Conservation (phyloP, 2,329 filamentous ascomycete species). For the Chrysoporthe cubensis region DNA sequence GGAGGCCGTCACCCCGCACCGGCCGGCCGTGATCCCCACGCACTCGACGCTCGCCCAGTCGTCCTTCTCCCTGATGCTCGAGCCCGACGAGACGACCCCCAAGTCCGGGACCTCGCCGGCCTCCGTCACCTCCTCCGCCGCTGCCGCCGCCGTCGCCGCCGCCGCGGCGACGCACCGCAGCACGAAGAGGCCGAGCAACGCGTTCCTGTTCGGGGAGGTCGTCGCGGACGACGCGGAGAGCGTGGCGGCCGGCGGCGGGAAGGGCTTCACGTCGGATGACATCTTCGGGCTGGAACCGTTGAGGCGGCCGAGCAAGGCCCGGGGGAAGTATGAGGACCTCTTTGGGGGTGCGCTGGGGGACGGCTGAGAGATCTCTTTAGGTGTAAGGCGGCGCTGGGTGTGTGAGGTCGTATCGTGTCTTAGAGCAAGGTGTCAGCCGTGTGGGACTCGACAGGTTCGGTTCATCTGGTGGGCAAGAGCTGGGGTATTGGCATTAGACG, state of each 20-base stretch:
- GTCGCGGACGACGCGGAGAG: conserved; percentile 42
- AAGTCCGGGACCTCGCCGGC: conserved; percentile 30
- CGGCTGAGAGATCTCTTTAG: neutral
- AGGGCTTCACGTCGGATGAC: conserved; percentile 47
- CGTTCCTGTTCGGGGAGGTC: conserved; percentile 63
- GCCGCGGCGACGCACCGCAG: conserved; percentile 49
- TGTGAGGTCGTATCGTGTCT: neutral
- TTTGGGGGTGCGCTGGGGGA: conserved; percentile 25
- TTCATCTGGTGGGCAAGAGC: neutral
- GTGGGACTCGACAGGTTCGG: neutral
- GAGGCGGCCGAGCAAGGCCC: conserved; percentile 35
- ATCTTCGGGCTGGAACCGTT: conserved; percentile 62
- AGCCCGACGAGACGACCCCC: conserved; percentile 40
- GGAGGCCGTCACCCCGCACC: conserved; percentile 30
- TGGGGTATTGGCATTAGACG: neutral
- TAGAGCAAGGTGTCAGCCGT: neutral
- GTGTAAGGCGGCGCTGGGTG: neutral
- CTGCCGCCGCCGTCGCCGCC: conserved; percentile 31
- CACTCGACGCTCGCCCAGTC: conserved; percentile 73
- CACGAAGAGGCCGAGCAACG: conserved; percentile 57
- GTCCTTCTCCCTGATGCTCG: conserved; percentile 80
- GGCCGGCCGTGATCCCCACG: conserved; percentile 55
- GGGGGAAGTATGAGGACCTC: conserved; percentile 27
- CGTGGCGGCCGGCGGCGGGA: conserved; percentile 38
- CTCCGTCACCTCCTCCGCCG: conserved; percentile 13